A percentile compares a stretch with the other conserved stretches of the same genome.
These are phyloP conservation scores for Sporothrix brasiliensis DNA, from an alignment of 2,329 filamentous ascomycete genomes.

Conservation along the genomic window DNA sequence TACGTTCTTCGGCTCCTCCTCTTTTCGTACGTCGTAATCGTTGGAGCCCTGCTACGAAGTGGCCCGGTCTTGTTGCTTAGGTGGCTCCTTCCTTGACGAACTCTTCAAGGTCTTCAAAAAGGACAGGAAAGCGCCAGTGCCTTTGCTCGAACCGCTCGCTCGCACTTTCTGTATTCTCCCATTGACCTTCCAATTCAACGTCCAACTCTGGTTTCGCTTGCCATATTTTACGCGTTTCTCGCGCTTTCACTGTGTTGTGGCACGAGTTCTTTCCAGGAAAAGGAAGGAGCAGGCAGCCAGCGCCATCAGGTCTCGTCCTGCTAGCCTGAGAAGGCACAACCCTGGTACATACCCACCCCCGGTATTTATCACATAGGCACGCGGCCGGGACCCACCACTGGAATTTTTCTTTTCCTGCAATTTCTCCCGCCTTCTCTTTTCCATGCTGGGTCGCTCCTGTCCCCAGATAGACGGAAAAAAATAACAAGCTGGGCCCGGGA, in stretches of 20 bases:
- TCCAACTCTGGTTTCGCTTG: not conserved
- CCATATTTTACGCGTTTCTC: not conserved
- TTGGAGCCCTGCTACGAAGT: not conserved
- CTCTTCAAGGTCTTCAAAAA: not conserved
- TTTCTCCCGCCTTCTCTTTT: constrained; percentile 34
- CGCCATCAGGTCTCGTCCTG: constrained; percentile 15
- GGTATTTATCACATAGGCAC: constrained; percentile 19
- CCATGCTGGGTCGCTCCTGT: constrained; percentile 12
- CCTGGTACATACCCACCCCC: constrained; percentile 12
- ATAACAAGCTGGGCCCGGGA: constrained; percentile 18
- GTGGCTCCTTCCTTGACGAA: constrained; percentile 4
- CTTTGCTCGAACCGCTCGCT: constrained; percentile 1
- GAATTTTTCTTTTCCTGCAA: constrained; percentile 34
- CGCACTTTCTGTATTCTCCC: constrained; percentile 3
- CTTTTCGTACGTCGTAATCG: constrained; percentile 7
- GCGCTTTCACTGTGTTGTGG: not conserved
- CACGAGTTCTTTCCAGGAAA: constrained; percentile 1
- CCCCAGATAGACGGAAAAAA: constrained; percentile 21
- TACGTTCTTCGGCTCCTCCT: constrained; percentile 13
- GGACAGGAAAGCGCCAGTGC: constrained; percentile 13
- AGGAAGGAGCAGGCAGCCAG: constrained; percentile 27
- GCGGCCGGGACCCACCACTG: constrained; percentile 28
- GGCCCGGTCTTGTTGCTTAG: not conserved
- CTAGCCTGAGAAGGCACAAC: not conserved
- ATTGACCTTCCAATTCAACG: not conserved